Base-by-base conservation (phyloP, 345 rosid species). In the Kandelia obovata region DNA sequence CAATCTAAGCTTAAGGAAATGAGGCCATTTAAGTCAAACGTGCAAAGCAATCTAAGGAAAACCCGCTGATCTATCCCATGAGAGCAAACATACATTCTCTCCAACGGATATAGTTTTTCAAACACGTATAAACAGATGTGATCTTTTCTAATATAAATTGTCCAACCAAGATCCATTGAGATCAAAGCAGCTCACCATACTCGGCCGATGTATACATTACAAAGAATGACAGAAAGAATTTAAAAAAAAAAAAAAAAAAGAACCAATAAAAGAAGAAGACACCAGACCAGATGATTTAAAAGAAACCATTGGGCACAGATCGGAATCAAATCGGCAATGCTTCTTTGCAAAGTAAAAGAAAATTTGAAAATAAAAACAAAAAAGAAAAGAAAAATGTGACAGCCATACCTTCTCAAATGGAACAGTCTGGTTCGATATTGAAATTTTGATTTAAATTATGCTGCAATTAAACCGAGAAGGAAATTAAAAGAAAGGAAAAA, bases 1-100 rank as follows among this genome's bases (percentile, higher is more conserved):
- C 46, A 5, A 56, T 34, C 53, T 39, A 61, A 17, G 35, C 25
- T 34, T 35, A 2, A 9, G 31, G 19, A 32, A 16, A 31, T 28
- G 31, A 17, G 13, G 32, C 25, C 52, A 66, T 56, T 37, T 16
- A 20, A 53, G 46, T 51, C n/a, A 43, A 53, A 59, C 37, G 17
- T 1, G 25, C 16, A 57, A 58, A 39, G 30, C 20, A 28, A 27
- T 60, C 71, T 16, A 35, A 30, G 5, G 32, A 32, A 49, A 49
- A 25, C 25, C 52, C n/a, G 56, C 72, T 61, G 83, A 82, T 82
- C 81, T 71, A 73, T 53, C 56, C 64, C 69, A 49, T 23, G 32
- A 21, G 43, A 46, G 58, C 47, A 28, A 37, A 28, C 31, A 35
- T 7, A 58, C 13, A 61, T 70, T 30, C 35, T 49, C 39, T 58